Percentiles rank a stretch among this genome's conserved stretches.
phyloP scores from a whole-genome alignment of 2,329 filamentous ascomycete species.

The Pseudocercospora fuligena region DNA sequence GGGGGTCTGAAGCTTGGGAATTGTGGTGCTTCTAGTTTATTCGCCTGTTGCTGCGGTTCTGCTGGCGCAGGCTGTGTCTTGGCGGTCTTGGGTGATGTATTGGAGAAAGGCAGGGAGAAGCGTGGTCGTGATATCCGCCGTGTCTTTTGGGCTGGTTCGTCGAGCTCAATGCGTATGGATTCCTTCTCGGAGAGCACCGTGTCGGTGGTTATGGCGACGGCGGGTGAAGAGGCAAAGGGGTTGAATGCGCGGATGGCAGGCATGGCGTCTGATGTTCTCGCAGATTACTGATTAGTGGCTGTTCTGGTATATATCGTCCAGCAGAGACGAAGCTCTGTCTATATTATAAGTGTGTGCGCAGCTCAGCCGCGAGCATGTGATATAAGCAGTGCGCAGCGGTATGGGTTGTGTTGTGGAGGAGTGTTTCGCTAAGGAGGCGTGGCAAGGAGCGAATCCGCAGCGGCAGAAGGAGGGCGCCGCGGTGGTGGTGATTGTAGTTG shows the following conservation, averaged over 20 bases:
- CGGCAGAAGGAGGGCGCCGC: not conserved
- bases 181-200: conserved; percentile 59
- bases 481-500: not conserved
- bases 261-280: conserved; percentile 55
- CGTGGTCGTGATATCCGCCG: conserved; percentile 34
- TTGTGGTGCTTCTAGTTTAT: conserved; percentile 41
- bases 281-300: conserved; percentile 37
- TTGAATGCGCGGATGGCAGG: conserved; percentile 64
- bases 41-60: conserved; percentile 34
- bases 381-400: conserved; percentile 10
- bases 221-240: conserved; percentile 60
- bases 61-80: conserved; percentile 41
- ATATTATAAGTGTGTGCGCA: conserved; percentile 14
- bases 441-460: conserved; percentile 13
- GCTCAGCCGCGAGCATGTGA: conserved; percentile 17
- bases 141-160: conserved; percentile 24
- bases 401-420: conserved; percentile 6
- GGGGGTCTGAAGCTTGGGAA: conserved; percentile 66
- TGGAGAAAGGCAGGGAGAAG: conserved; percentile 39
- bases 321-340: conserved; percentile 15
- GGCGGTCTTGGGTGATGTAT: conserved; percentile 35
- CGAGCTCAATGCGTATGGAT: conserved; percentile 39
- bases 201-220: conserved; percentile 52
- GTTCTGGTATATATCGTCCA: conserved; percentile 17
- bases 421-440: conserved; percentile 13